Base-by-base conservation (phyloP, 176 grass and related monocot species). In the Avena insularis region DNA sequence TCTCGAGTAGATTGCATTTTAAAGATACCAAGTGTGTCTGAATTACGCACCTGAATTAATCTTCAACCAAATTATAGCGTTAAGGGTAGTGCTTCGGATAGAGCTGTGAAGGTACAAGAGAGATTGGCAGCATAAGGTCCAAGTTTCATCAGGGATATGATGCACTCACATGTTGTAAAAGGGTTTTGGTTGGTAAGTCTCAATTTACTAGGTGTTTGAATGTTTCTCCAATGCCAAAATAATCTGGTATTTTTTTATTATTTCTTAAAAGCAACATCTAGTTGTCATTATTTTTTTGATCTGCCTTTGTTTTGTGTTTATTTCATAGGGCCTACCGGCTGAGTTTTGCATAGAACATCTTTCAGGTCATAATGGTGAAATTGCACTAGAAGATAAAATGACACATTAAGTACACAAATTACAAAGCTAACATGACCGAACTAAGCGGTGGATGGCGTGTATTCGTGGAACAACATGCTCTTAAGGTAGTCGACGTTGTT, bases 101-200 rank as follows among this genome's bases (percentile, higher is more conserved):
- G 88, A 90, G 88, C 78, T 53, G 5, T 15, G 29, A 79, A 78
- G 72, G 3, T 90, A 51, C 53, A 46, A 4, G 21, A 73, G 3
- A 90, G 82, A 73, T 78, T 90, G 67, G 43, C 50, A 71, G 8
- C 71, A 61, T 4, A 67, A 64, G 66, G 62, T 53, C 71, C 45
- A 70, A 82, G 79, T 63, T 86, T 90, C 38, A 9, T 53, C 54
- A 90, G 71, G 43, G 1, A 1, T 61, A 90, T 90, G 88, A 63
- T 63, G 29, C 72, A n/a, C 16, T 90, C 88, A 71, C 88, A 90
- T 82, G 88, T 90, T 6, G 20, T 77, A 43, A 27, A 40, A 1
- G 83, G 79, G n/a, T 86, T 85, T 82, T 90, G 88, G 83, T 61
- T 90, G 72, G 88, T 90, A 78, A 54, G 61, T 61, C 38, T 33